Base-by-base conservation (phyloP, 2,329 filamentous ascomycete species). In the Colletotrichum paranaense region DNA sequence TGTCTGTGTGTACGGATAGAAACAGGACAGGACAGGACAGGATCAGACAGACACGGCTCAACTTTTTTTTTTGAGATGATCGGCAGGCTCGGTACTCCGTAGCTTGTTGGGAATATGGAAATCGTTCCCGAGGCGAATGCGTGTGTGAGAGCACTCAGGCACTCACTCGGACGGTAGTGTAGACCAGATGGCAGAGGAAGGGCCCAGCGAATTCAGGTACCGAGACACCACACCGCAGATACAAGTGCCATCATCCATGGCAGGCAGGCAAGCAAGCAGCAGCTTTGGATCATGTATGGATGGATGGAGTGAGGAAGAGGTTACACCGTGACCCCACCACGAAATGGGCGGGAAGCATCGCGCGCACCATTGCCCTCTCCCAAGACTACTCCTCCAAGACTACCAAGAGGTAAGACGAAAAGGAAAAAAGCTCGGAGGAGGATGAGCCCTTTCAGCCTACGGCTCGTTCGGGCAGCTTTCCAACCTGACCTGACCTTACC, bases 391-490 rank as follows among this genome's bases (percentile, higher is more conserved):
- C 35, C 38, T 42, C 38, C 38, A 42, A 7, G 38, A 42, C 38
- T 1, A 49, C 42, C 7, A 9, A 49, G 42, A 49, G 42, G 42
- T 19, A 49, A n/a, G 42, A 49, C 42, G 38, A 42, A 19, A 42
- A 14, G 32, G 32, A 35, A 49, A 11, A n/a, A n/a, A n/a, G 42
- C 42, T 42, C 38, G 38, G 14, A 49, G 42, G 42, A 19, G 19
- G 3, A 49, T n/a, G 64, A 38, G 30, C 62, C 62, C 83, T 79
- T 85, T 85, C 84, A 85, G 84, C 83, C 83, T 85, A 81, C 84
- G 84, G 84, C 81, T 83, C 81, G 76, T 84, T 86, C 84, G 84
- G 85, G 82, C 79, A 81, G 77, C 78, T 83, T 84, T 80, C 83
- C 81, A 82, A 79, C 58, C 42, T 46, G 62, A 62, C 24, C 14